phyloP scores from a whole-genome alignment of 2,329 filamentous ascomycete species.

The Sporothrix pallida region DNA sequence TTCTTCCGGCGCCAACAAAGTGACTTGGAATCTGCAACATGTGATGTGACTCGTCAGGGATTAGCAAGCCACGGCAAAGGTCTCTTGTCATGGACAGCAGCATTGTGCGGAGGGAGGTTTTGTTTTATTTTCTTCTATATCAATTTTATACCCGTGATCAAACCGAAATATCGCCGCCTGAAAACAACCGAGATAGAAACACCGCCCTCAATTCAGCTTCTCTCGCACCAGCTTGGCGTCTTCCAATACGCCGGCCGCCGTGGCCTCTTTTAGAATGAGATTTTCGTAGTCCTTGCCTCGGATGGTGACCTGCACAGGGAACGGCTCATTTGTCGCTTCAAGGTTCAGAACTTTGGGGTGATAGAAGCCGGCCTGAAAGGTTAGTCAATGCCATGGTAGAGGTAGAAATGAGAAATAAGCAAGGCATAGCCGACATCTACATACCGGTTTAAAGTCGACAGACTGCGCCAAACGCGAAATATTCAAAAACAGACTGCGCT shows the following conservation, averaged over 20 bases:
- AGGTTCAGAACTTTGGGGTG: not conserved
- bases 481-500: constrained; percentile 10
- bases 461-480: constrained; percentile 14
- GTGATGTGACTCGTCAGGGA: not conserved
- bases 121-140: no score
- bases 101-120: no score
- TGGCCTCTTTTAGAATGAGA: constrained; percentile 2
- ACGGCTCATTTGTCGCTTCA: not conserved
- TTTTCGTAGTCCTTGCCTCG: constrained; percentile 9
- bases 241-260: not conserved
- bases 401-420: no score
- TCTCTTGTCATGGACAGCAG: no score
- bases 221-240: not conserved
- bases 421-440: not conserved
- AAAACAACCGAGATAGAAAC: no score
- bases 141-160: no score
- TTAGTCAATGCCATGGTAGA: not conserved
- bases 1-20: no score
- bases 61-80: not conserved
- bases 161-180: no score
- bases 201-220: not conserved
- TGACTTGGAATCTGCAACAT: not conserved
- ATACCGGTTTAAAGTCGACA: constrained; percentile 9
- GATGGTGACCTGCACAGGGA: constrained; percentile 7
- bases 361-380: not conserved